Percentiles rank a stretch among this genome's conserved stretches.
Evolutionary conservation across 2,329 filamentous ascomycete species (phyloP).

Genomic region (Simplicillium aogashimaense): DNA sequence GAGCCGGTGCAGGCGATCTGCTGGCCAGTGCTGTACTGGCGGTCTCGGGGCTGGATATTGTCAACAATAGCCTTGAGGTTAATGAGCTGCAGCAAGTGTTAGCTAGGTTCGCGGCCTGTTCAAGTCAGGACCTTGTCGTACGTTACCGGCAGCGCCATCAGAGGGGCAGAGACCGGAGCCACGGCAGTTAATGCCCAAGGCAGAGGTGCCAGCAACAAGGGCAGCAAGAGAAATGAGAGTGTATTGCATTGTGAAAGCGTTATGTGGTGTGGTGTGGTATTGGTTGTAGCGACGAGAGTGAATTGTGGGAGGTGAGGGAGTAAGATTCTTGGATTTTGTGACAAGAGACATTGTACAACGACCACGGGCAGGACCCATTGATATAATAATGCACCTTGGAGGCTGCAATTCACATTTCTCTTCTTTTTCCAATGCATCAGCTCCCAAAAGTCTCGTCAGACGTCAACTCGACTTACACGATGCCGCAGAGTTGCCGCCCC

Average conservation of each 20-base stretch:
- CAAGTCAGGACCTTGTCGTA: not conserved
- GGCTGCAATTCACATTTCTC: too few relatives aligned
- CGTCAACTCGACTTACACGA: too few relatives aligned
- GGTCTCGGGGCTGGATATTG: slow-evolving; percentile 6
- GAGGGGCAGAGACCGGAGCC: slow-evolving; percentile 9
- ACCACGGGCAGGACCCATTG: too few relatives aligned
- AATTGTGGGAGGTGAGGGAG: not conserved
- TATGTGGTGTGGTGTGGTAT: too few relatives aligned
- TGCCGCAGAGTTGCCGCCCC: too few relatives aligned
- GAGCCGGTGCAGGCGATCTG: slow-evolving; percentile 7
- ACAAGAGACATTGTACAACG: too few relatives aligned
- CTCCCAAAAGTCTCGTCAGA: too few relatives aligned
- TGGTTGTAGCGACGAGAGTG: too few relatives aligned
- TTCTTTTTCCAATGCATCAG: too few relatives aligned
- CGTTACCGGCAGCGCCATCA: slow-evolving; percentile 5
- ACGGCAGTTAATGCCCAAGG: slow-evolving; percentile 10
- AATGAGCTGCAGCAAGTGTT: slow-evolving; percentile 1
- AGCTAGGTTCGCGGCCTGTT: not conserved
- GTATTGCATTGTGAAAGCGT: not conserved
- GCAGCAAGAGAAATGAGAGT: not conserved
- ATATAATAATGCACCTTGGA: too few relatives aligned
- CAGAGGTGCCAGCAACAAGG: slow-evolving; percentile 3
- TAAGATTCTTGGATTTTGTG: not conserved
- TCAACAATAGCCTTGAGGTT: slow-evolving; percentile 8
- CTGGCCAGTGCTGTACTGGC: slow-evolving; percentile 7